phyloP scores from a whole-genome alignment of 2,329 filamentous ascomycete genomes.

The Alternaria incomplexa region DNA sequence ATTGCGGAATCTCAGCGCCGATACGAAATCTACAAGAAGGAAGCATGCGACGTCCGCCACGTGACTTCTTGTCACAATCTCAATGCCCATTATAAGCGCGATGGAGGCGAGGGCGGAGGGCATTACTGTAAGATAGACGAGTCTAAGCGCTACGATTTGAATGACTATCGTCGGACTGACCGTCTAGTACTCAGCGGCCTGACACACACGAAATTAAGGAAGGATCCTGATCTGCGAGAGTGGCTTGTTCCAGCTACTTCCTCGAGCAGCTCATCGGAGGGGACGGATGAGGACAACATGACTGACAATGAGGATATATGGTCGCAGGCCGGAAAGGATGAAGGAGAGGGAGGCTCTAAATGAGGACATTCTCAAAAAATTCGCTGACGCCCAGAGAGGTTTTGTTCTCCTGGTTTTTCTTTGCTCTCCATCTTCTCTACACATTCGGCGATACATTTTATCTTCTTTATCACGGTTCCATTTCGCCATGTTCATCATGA shows the following conservation, averaged over 20 bases:
- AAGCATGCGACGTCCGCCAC: neutral
- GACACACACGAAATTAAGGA: neutral
- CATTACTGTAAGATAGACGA: neutral
- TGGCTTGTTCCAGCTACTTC: neutral
- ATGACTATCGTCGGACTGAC: neutral
- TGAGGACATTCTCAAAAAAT: too few species aligned
- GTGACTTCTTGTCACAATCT: neutral
- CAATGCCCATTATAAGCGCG: neutral
- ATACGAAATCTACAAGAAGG: neutral
- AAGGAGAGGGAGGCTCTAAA: neutral
- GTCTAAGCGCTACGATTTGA: neutral
- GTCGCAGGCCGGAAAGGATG: neutral
- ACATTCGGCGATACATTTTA: neutral
- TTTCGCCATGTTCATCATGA: neutral
- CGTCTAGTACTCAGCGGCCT: neutral
- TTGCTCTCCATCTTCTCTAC: neutral
- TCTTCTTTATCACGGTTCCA: neutral
- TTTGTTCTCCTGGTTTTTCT: too few species aligned
- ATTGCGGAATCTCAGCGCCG: neutral
- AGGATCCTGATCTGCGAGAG: neutral
- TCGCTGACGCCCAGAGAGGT: too few species aligned
- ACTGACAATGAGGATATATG: neutral
- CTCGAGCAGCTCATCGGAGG: neutral
- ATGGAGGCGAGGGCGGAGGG: neutral
- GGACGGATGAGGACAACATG: neutral